Conservation (phyloP, 371 early-diverging fungal genomes). For the Dichotomocladium elegans region DNA sequence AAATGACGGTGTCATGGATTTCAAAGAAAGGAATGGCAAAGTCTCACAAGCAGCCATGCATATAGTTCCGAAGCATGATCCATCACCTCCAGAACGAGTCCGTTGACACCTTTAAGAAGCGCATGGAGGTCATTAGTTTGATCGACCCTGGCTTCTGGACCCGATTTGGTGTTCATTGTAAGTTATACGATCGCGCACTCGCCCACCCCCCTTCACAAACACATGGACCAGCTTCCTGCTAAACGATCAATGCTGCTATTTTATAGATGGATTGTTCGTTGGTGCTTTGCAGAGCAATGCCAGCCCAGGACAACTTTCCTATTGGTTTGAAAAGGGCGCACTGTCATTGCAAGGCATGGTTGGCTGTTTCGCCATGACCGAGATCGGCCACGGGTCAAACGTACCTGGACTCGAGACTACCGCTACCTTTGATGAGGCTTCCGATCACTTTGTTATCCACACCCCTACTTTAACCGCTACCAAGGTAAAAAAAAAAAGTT, state of each 20-base stretch:
- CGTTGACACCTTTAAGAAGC: constrained; percentile 65
- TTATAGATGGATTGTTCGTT: constrained; percentile 77
- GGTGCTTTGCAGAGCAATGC: constrained; percentile 88
- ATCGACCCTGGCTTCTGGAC: constrained; percentile 92
- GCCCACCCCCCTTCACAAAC: too few relatives aligned
- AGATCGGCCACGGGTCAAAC: constrained; percentile 87
- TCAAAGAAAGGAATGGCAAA: background rate
- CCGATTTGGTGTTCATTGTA: constrained; percentile 86
- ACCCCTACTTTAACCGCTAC: constrained; percentile 89
- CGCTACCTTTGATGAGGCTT: constrained; percentile 81
- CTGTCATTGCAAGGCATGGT: constrained; percentile 75
- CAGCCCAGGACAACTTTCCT: constrained; percentile 78
- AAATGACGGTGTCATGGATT: too few relatives aligned
- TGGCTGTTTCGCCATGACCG: constrained; percentile 93
- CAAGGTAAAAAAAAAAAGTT: constrained; percentile 58
- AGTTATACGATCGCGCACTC: constrained; percentile 6
- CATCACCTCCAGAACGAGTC: constrained; percentile 77
- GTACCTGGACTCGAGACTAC: constrained; percentile 92
- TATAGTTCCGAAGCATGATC: constrained; percentile 65
- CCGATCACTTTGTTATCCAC: constrained; percentile 87
- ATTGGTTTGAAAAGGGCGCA: constrained; percentile 90
- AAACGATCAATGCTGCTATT: background rate
- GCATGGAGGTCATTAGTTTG: constrained; percentile 80
- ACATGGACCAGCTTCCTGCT: too few relatives aligned
- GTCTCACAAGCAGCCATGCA: background rate